Conservation (phyloP, 2,329 filamentous ascomycete species). For the Penicillium freii region DNA sequence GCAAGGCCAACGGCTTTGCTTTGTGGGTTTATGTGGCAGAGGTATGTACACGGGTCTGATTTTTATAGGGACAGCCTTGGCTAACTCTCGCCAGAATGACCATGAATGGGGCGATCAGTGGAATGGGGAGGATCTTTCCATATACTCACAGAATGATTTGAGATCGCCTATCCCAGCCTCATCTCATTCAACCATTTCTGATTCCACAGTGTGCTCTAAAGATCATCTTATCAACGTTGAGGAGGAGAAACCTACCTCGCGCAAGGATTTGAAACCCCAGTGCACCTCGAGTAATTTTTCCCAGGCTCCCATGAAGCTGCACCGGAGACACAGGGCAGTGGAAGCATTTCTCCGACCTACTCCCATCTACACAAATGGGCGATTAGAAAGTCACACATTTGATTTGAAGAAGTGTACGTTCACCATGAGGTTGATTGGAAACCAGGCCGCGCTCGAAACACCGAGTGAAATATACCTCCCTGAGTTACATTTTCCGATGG, state of each 20-base stretch:
- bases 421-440: constrained; percentile 65
- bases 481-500: constrained; percentile 84
- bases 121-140: constrained; percentile 96
- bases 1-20: constrained; percentile 78
- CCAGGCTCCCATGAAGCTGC: constrained; percentile 55
- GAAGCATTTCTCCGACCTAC: constrained; percentile 90
- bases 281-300: constrained; percentile 57
- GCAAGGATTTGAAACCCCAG: constrained; percentile 54
- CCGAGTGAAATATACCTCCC: constrained; percentile 85
- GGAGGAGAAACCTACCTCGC: too few species aligned
- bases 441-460: constrained; percentile 55
- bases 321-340: constrained; percentile 77
- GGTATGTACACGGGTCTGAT: constrained; percentile 42
- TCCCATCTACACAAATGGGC: constrained; percentile 71
- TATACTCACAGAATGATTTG: constrained; percentile 80
- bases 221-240: background rate
- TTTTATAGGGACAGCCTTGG: background rate
- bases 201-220: background rate
- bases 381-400: constrained; percentile 70
- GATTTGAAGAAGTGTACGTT: constrained; percentile 79
- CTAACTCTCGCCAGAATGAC: constrained; percentile 60
- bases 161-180: constrained; percentile 46
- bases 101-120: constrained; percentile 89
- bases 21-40: constrained; percentile 81
- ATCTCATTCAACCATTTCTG: background rate